Evolutionary conservation across 139 green algal species (phyloP).

Genomic region (Micractinium conductrix): DNA sequence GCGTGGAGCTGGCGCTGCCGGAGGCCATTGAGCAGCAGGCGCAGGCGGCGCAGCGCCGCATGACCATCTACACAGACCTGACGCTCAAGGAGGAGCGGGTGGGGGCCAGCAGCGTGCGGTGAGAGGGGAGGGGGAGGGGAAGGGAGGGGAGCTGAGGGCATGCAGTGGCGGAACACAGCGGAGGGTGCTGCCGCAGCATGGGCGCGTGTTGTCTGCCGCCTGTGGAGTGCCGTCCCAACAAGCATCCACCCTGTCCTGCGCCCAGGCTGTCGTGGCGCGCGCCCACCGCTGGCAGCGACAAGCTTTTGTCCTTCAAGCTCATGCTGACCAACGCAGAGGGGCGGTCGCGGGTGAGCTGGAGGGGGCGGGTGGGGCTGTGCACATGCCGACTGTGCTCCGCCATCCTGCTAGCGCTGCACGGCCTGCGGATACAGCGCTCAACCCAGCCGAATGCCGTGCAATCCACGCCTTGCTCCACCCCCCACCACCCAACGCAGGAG

Average conservation of each 20-base stretch:
- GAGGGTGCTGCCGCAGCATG: too few species aligned
- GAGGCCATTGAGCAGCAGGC: conserved; percentile 51
- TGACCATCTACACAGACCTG: neutral
- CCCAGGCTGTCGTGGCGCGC: conserved; percentile 72
- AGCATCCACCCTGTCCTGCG: neutral
- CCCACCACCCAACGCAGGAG: neutral
- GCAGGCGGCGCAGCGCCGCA: conserved; percentile 16
- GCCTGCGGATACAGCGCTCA: neutral
- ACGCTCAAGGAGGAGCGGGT: neutral
- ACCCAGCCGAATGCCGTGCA: neutral
- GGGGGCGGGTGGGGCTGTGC: neutral
- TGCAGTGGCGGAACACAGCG: too few species aligned
- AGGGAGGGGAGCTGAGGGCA: too few species aligned
- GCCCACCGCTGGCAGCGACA: conserved; percentile 82
- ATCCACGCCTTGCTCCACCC: neutral
- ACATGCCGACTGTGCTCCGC: neutral
- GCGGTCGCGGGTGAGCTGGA: neutral
- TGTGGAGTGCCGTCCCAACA: neutral
- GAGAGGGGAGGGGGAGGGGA: neutral
- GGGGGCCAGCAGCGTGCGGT: neutral
- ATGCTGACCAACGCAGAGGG: conserved; percentile 69
- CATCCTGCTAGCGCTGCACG: neutral
- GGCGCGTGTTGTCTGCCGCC: too few species aligned
- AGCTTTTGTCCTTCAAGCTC: conserved; percentile 83
- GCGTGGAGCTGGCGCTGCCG: conserved; percentile 63